A percentile compares a stretch with the other conserved stretches of the same genome.
phyloP scores from a whole-genome alignment of 345 rosid species.

The Turritis glabra region DNA sequence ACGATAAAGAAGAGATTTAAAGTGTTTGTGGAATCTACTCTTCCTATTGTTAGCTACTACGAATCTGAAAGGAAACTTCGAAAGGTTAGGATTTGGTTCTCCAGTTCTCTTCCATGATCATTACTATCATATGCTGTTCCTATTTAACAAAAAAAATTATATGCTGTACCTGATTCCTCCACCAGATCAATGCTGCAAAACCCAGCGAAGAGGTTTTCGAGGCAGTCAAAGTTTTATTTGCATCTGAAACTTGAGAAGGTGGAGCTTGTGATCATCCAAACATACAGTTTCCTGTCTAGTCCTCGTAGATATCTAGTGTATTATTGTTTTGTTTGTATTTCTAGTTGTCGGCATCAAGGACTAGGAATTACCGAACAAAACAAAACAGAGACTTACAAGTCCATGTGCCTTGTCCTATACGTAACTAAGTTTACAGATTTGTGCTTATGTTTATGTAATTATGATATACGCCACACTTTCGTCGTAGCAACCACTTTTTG shows the following conservation, averaged over 20 bases:
- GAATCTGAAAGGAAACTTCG: slow-evolving; percentile 59
- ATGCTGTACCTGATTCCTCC: slow-evolving; percentile 8
- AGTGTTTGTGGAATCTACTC: slow-evolving; percentile 61
- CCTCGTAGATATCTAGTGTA: not conserved
- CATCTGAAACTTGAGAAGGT: slow-evolving; percentile 53
- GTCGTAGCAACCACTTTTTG: not conserved
- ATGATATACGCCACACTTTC: not conserved
- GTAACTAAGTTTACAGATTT: not conserved
- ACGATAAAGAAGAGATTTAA: slow-evolving; percentile 62
- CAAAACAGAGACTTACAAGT: slow-evolving; percentile 17
- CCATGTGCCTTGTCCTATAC: slow-evolving; percentile 15
- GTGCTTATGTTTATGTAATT: not conserved
- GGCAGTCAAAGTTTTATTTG: slow-evolving; percentile 51
- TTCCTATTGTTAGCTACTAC: slow-evolving; percentile 57
- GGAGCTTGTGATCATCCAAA: not conserved
- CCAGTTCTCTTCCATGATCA: not conserved
- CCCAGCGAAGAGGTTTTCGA: slow-evolving; percentile 66
- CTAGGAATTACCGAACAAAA: slow-evolving; percentile 3
- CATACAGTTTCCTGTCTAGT: not conserved
- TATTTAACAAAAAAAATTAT: too few species aligned
- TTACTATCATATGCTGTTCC: not conserved
- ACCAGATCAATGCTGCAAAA: slow-evolving; percentile 71
- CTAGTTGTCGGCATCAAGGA: not conserved
- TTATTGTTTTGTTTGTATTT: not conserved
- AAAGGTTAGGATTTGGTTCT: slow-evolving; percentile 45